Evolutionary conservation across 805 yeast species (phyloP).

Genomic region (Pichia paraexigua): DNA sequence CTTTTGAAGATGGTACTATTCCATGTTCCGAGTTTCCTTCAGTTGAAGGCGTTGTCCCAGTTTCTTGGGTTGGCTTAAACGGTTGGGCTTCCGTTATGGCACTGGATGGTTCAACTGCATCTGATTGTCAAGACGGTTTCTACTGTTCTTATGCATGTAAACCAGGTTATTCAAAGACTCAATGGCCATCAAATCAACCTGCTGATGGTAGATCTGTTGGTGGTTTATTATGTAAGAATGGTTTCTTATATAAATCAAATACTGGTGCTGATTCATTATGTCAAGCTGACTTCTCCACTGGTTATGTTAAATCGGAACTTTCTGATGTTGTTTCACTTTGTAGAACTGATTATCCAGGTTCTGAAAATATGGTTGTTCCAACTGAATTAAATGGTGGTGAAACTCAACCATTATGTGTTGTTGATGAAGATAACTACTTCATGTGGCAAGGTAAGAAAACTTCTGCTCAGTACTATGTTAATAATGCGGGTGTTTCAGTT

Average conservation of each 20-base stretch:
- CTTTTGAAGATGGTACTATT: slow-evolving; percentile 64
- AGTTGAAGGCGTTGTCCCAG: slow-evolving; percentile 52
- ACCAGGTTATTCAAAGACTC: slow-evolving; percentile 76
- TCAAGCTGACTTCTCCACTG: slow-evolving; percentile 54
- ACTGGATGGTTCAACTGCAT: slow-evolving; percentile 33
- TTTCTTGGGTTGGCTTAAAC: slow-evolving; percentile 46
- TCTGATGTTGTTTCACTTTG: slow-evolving; percentile 53
- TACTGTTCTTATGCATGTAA: slow-evolving; percentile 76
- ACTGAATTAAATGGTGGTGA: slow-evolving; percentile 52
- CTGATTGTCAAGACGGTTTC: slow-evolving; percentile 54
- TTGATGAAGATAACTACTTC: slow-evolving; percentile 51
- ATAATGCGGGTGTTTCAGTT: slow-evolving; percentile 65
- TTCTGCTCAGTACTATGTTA: slow-evolving; percentile 68
- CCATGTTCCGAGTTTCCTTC: slow-evolving; percentile 64
- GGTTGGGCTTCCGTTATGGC: slow-evolving; percentile 67
- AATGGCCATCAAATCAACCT: slow-evolving; percentile 68
- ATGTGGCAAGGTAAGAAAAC: slow-evolving; percentile 56
- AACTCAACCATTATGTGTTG: slow-evolving; percentile 47
- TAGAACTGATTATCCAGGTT: slow-evolving; percentile 77
- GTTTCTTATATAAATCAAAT: slow-evolving; percentile 57
- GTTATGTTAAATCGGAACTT: slow-evolving; percentile 45
- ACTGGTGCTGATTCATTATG: slow-evolving; percentile 45
- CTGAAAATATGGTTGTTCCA: slow-evolving; percentile 74
- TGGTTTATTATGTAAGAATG: slow-evolving; percentile 54
- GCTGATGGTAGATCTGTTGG: slow-evolving; percentile 63